Evolutionary conservation across 352 stramenopile genomes (phyloP), one percentile per base, ranked within the genome.

Genomic region (Globisporangium orthogonon): DNA sequence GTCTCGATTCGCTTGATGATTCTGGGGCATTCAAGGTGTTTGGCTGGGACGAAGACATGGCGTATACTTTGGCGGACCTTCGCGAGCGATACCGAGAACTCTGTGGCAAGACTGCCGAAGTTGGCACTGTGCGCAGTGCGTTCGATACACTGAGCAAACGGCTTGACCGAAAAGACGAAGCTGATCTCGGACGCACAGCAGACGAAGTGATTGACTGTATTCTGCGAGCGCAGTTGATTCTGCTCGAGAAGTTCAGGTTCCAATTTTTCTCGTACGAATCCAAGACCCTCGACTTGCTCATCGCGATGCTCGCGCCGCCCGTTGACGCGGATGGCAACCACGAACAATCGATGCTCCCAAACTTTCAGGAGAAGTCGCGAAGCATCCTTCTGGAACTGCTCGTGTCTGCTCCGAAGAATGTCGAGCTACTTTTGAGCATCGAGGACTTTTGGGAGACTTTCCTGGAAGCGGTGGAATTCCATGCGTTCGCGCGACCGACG

Each of bases 211-310:
- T 89, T 30, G 69, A 87, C 44, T 82, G 69, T 35, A 88, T 92
- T 58, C 63, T 92, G 45, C 74, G 78, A 18, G 76, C 78, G 2
- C 79, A 89, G 50, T 29, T 86, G 29, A 77, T 80, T 43, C 60
- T 92, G 14, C 54, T 92, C 45, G 67, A 86, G 33, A 85, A 87
- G 47, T 92, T 87, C 39, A 78, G 69, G 40, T 83, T 83, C 59
- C 78, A 92, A 56, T 89, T 92, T 56, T 88, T 86, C 52, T 89
- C 78, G 11, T 92, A 73, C 57, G 74, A 92, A 55, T 89, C 69
- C 13, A 78, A 78, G 35, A 83, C 75, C 7, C 69, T 92, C 30
- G 74, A 82, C 33, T 56, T 92, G 15, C 56, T 92, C 2, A 43
- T 89, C 10, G 63, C 60, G 5, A 47, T 63, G 40, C 61, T 79